These are phyloP conservation scores for Suhomyces bokatorum DNA, from an alignment of 1,139 yeast genomes.

Conservation along the genomic window DNA sequence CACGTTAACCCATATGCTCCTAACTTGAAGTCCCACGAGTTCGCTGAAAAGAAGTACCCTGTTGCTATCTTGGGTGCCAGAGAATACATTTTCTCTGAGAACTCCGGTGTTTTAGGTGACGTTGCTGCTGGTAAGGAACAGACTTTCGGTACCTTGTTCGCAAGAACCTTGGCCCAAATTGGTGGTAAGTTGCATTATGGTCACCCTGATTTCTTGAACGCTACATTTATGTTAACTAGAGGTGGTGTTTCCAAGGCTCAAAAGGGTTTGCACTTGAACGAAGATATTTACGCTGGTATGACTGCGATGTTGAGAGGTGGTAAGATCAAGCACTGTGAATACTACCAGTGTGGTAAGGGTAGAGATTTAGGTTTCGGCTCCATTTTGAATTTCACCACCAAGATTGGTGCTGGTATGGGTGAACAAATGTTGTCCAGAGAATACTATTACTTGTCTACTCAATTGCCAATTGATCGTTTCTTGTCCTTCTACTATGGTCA, in stretches of 20 bases:
- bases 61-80: slow-evolving; percentile 99
- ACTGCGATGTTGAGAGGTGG: slow-evolving; percentile 97
- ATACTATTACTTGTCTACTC: slow-evolving; percentile 96
- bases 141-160: slow-evolving; percentile 97
- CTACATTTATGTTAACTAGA: slow-evolving; percentile 93
- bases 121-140: slow-evolving; percentile 99
- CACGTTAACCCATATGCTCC: slow-evolving; percentile 81
- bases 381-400: slow-evolving; percentile 95
- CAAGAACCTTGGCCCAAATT: slow-evolving; percentile 96
- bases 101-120: slow-evolving; percentile 98
- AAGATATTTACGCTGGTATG: slow-evolving; percentile 99
- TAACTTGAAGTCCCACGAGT: slow-evolving; percentile 45
- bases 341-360: slow-evolving; percentile 99
- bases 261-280: slow-evolving; percentile 96
- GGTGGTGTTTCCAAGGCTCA: slow-evolving; percentile 99
- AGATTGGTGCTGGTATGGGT: slow-evolving; percentile 99
- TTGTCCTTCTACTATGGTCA: slow-evolving; percentile 97
- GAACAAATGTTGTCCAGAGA: slow-evolving; percentile 99
- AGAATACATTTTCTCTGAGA: slow-evolving; percentile 98
- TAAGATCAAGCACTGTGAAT: slow-evolving; percentile 97
- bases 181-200: slow-evolving; percentile 99
- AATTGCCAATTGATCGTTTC: slow-evolving; percentile 95
- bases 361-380: slow-evolving; percentile 99
- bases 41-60: slow-evolving; percentile 55
- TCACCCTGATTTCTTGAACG: slow-evolving; percentile 98